phyloP scores from a whole-genome alignment of 139 green algal species.

The Pseudopediastrum boryanum region DNA sequence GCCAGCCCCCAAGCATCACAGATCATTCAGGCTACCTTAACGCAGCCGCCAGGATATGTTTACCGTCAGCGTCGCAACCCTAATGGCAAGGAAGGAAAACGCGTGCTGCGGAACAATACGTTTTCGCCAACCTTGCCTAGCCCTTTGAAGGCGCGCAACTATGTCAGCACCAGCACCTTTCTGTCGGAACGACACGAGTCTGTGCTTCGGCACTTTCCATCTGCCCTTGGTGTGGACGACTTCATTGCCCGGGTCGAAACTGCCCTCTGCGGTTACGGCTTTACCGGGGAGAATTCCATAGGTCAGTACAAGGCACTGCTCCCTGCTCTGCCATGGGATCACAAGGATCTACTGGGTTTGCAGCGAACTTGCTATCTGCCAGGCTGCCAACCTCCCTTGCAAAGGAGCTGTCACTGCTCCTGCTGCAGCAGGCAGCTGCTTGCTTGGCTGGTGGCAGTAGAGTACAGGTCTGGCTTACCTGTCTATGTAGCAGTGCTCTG shows the following conservation, averaged over 20 bases:
- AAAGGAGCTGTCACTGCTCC: not conserved
- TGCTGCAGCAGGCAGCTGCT: too few relatives aligned
- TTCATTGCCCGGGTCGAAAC: conserved; percentile 80
- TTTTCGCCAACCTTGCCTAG: too few relatives aligned
- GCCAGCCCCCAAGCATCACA: too few relatives aligned
- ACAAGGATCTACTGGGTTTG: not conserved
- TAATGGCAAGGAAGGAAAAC: too few relatives aligned
- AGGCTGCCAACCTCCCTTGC: not conserved
- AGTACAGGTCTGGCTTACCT: not conserved
- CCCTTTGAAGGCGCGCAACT: too few relatives aligned
- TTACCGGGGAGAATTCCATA: conserved; percentile 83
- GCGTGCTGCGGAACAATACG: too few relatives aligned
- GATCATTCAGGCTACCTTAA: too few relatives aligned
- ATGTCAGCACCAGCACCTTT: not conserved
- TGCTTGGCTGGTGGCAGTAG: not conserved
- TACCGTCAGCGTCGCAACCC: too few relatives aligned
- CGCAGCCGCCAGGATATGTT: too few relatives aligned
- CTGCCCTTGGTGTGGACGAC: conserved; percentile 76
- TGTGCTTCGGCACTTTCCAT: conserved; percentile 62
- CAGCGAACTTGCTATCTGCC: not conserved
- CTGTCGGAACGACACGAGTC: conserved; percentile 23
- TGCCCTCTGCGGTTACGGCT: conserved; percentile 70
- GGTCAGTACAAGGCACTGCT: conserved; percentile 70
- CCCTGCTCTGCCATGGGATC: conserved; percentile 56
- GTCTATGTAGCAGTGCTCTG: not conserved